Evolutionary conservation across 768 basidiomycete species (phyloP), one percentile per base, ranked within the genome.

Genomic region (Flagelloscypha sp.): DNA sequence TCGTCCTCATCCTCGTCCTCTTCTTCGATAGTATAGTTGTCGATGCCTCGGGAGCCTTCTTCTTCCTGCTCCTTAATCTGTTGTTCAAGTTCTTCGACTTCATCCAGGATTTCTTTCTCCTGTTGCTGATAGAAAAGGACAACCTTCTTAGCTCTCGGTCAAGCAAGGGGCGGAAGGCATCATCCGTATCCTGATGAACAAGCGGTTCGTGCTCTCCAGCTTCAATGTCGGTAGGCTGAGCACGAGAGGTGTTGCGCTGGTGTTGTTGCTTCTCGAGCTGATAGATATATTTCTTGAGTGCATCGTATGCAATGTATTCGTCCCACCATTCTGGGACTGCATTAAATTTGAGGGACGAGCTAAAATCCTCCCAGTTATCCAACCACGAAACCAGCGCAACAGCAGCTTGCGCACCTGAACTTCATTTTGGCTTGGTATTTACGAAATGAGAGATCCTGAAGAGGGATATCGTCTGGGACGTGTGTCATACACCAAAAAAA

Each of bases 241-340:
- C 21, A 24, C 38, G 50, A 9, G 55, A 38, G 9, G 50, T 40
- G 7, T 60, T 57, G 13, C 68, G 62, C 3, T 62, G 66, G 28
- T 70, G 67, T 37, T 86, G 76, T 41, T 78, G 72, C 55, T 84
- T 87, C 61, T 90, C 87, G 17, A 90, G 67, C 44, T 81, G 79
- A 63, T 92, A 92, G 23, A 93, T 82, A 42, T 73, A 72, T 44
- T 84, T 84, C 60, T 90, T 92, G 47, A 92, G 65, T 4, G 73
- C 64, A 54, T 85, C 87, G 52, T 93, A 93, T 79, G 82, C 74
- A 29, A 93, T 86, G 53, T 93, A 93, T 33, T 89, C 81, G 42
- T 88, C 84, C 80, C 83, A 85, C 88, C 88, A 92, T 33, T 93
- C 88, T 0, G 87, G 67, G 17, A 90, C 83, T 3, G 87, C 84